phyloP scores from a whole-genome alignment of 2,329 filamentous ascomycete genomes.

The Whalleya microplaca region DNA sequence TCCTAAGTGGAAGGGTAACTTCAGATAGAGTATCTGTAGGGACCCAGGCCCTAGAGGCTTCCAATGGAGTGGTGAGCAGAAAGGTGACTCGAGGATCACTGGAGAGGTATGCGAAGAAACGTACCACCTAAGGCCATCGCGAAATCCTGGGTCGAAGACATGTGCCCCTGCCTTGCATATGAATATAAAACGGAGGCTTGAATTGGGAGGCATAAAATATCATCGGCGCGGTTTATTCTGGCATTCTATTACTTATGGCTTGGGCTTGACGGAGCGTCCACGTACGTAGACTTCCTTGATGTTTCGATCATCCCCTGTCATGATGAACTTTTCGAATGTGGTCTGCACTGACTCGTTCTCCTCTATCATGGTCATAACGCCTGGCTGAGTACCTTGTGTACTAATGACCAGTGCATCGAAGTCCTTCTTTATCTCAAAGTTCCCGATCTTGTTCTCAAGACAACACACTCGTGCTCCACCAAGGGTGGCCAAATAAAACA shows the following conservation, averaged over 20 bases:
- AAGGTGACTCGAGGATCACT: no score
- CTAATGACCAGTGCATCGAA: constrained; percentile 63
- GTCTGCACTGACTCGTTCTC: constrained; percentile 49
- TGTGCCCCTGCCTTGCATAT: no score
- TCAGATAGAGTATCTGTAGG: no score
- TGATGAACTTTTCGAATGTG: constrained; percentile 66
- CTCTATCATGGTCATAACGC: constrained; percentile 57
- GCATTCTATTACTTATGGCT: neutral
- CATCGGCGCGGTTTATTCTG: no score
- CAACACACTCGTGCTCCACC: constrained; percentile 64
- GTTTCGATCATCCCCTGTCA: constrained; percentile 68
- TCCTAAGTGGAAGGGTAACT: no score
- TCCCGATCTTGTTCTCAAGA: constrained; percentile 57
- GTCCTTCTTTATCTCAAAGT: constrained; percentile 61
- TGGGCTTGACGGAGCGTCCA: constrained; percentile 43
- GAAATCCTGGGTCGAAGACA: no score
- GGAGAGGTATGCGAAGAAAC: no score
- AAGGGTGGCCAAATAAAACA: constrained; percentile 63
- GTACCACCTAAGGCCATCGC: no score
- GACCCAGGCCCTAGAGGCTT: no score
- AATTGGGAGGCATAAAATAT: no score
- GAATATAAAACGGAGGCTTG: no score
- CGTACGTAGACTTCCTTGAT: constrained; percentile 58
- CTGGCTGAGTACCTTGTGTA: constrained; percentile 32
- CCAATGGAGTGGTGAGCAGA: no score